Percentiles rank a stretch among this genome's conserved stretches.
phyloP scores from a whole-genome alignment of 1,139 yeast genomes.

The Blastobotrys petasosporus region DNA sequence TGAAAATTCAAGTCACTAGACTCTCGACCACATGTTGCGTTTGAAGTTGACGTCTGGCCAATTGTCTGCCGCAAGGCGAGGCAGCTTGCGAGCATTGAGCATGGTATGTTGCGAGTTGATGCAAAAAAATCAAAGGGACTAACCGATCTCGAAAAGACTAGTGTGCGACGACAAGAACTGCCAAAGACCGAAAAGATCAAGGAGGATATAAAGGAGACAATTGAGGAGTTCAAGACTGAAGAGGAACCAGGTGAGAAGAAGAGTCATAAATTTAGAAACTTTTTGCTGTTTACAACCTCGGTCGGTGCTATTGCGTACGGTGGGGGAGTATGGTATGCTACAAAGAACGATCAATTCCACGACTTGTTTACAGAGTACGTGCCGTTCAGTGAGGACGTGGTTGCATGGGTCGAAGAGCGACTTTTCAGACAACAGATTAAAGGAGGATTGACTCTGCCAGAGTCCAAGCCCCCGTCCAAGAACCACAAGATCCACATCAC shows the following conservation, averaged over 20 bases:
- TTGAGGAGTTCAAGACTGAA: neutral
- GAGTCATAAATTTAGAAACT: slow-evolving; percentile 31
- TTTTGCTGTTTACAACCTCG: slow-evolving; percentile 25
- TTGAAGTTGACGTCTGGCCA: too few relatives aligned
- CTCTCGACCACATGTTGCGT: too few relatives aligned
- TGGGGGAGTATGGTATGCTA: slow-evolving; percentile 37
- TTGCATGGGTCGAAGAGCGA: slow-evolving; percentile 46
- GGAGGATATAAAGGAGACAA: neutral
- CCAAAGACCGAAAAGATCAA: neutral
- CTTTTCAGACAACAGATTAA: slow-evolving; percentile 26
- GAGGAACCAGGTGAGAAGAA: slow-evolving; percentile 13
- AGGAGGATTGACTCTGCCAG: slow-evolving; percentile 17
- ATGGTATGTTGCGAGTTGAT: too few relatives aligned
- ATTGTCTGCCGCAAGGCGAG: too few relatives aligned
- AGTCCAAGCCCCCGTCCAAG: slow-evolving; percentile 23
- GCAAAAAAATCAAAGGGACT: neutral
- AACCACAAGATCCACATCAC: slow-evolving; percentile 9
- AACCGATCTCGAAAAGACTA: neutral
- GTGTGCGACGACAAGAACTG: neutral
- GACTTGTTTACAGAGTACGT: slow-evolving; percentile 51
- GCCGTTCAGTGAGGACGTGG: slow-evolving; percentile 52
- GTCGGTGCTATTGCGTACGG: slow-evolving; percentile 30
- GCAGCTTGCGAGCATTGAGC: too few relatives aligned
- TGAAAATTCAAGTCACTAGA: too few relatives aligned
- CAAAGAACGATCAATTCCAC: slow-evolving; percentile 36